A percentile compares a stretch with the other conserved stretches of the same genome.
These are phyloP conservation scores for Naganishia antarctica DNA, from an alignment of 768 basidiomycete species.

Conservation along the genomic window DNA sequence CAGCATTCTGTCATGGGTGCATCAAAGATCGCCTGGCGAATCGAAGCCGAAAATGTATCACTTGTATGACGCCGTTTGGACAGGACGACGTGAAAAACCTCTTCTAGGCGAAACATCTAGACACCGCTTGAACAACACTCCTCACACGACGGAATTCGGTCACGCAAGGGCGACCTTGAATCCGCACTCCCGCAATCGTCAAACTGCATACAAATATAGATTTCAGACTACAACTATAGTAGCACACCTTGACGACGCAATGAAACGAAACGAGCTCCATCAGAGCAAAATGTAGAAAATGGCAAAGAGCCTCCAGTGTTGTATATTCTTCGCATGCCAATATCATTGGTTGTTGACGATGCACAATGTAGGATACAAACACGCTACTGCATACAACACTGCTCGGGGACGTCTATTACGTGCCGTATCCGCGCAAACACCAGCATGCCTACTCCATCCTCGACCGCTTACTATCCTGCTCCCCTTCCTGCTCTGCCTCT, in stretches of 20 bases:
- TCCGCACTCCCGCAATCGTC: no score
- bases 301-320: not conserved
- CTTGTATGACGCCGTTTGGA: conserved; percentile 28
- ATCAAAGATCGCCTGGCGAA: conserved; percentile 25
- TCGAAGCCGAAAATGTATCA: conserved; percentile 27
- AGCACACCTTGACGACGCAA: no score
- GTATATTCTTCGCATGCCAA: not conserved
- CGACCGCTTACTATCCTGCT: conserved; percentile 24
- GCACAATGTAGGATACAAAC: no score
- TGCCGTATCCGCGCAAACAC: no score
- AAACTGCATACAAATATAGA: not conserved
- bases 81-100: conserved; percentile 30
- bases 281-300: not conserved
- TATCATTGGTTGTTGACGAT: not conserved
- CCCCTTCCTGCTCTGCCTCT: not conserved
- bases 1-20: conserved; percentile 29
- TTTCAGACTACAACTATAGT: not conserved
- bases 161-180: no score
- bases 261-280: not conserved
- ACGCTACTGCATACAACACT: no score
- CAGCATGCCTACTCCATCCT: conserved; percentile 22
- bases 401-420: no score
- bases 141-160: no score
- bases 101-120: conserved; percentile 17
- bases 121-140: no score